Conservation (phyloP, 768 basidiomycete genomes). For the Lactarius tabidus region DNA sequence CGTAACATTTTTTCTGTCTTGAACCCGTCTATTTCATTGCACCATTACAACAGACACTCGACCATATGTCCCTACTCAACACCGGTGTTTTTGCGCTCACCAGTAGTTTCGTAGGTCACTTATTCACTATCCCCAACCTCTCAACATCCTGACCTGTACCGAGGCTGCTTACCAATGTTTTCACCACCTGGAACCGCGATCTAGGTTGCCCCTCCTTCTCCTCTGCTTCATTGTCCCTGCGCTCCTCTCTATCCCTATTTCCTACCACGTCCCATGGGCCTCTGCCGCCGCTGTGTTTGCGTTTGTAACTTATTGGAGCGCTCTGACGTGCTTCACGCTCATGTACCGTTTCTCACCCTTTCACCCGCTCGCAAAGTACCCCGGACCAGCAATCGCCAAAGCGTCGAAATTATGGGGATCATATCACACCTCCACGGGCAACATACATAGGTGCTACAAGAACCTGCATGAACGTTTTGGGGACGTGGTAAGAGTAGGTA, state of each 20-base stretch:
- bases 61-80: no score
- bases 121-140: not conserved
- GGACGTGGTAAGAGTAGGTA: slow-evolving; percentile 37
- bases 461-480: slow-evolving; percentile 38
- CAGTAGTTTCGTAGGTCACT: no score
- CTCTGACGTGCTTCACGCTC: not conserved
- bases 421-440: slow-evolving; percentile 26
- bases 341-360: not conserved
- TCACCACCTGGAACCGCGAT: not conserved
- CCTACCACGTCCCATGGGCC: not conserved
- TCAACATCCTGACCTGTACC: no score
- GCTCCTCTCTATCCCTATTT: not conserved
- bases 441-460: slow-evolving; percentile 32
- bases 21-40: no score
- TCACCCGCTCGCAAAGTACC: slow-evolving; percentile 29
- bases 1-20: no score
- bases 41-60: no score
- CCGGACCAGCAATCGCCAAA: slow-evolving; percentile 33
- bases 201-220: not conserved
- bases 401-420: slow-evolving; percentile 32
- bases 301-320: not conserved
- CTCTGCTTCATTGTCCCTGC: not conserved
- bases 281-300: not conserved
- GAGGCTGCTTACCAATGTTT: not conserved
- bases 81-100: no score